These are phyloP conservation scores for Trypanosomatidae sp. DNA, from an alignment of 208 protist genomes.

Conservation along the genomic window DNA sequence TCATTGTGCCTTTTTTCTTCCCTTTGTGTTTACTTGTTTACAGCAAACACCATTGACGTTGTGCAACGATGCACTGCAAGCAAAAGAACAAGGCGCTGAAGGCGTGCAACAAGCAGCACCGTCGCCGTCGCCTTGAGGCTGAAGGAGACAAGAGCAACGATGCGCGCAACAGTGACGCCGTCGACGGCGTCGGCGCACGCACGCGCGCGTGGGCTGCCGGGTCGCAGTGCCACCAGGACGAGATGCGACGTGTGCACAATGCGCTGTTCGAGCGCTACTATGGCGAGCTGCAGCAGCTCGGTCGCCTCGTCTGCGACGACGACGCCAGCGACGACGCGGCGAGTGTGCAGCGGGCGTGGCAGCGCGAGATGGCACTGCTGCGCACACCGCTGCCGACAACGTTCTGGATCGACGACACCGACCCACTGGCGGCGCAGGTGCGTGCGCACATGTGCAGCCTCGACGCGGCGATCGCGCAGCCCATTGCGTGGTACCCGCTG, in stretches of 20 bases:
- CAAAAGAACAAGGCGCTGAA: too few relatives aligned
- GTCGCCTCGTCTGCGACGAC: constrained; percentile 5
- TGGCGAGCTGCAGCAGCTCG: constrained; percentile 42
- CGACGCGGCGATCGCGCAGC: constrained; percentile 33
- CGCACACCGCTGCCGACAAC: constrained; percentile 57
- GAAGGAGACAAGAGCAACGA: too few relatives aligned
- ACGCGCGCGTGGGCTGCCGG: too few relatives aligned
- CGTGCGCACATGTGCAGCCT: constrained; percentile 32
- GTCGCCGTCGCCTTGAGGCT: too few relatives aligned
- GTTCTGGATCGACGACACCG: constrained; percentile 79
- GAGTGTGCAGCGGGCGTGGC: constrained; percentile 17
- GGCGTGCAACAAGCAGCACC: too few relatives aligned
- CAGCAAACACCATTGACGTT: too few relatives aligned
- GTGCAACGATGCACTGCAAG: too few relatives aligned
- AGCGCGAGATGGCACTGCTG: constrained; percentile 47
- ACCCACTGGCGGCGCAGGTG: constrained; percentile 42
- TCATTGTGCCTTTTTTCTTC: too few relatives aligned
- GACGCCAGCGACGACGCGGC: constrained; percentile 1
- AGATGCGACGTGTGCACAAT: constrained; percentile 32
- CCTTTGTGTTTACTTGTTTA: too few relatives aligned
- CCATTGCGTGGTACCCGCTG: constrained; percentile 76
- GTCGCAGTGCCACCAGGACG: too few relatives aligned
- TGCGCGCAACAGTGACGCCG: too few relatives aligned
- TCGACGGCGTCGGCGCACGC: too few relatives aligned
- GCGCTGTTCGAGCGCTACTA: constrained; percentile 58